These are phyloP conservation scores for Mycena galopus DNA, from an alignment of 768 basidiomycete genomes.

Conservation along the genomic window DNA sequence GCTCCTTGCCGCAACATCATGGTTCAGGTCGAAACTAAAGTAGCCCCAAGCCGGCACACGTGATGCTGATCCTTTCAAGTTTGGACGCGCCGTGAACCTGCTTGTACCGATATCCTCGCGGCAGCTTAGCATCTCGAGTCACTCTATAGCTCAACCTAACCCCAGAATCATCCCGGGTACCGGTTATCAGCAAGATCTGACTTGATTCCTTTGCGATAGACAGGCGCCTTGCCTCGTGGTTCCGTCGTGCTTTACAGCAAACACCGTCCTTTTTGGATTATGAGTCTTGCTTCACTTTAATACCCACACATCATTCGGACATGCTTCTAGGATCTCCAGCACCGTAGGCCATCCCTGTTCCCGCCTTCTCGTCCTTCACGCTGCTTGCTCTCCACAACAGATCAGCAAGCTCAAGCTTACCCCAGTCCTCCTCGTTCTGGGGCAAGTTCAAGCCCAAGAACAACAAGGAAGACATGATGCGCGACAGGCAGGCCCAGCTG, in stretches of 20 bases:
- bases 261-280: slow-evolving; percentile 44
- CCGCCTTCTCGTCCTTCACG: slow-evolving; percentile 45
- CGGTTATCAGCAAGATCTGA: slow-evolving; percentile 22
- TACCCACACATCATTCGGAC: slow-evolving; percentile 44
- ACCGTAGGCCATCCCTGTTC: slow-evolving; percentile 58
- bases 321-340: slow-evolving; percentile 91
- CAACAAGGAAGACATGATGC: slow-evolving; percentile 74
- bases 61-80: neutral
- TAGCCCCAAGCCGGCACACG: neutral
- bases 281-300: slow-evolving; percentile 43
- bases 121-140: neutral
- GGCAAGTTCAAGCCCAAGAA: slow-evolving; percentile 80
- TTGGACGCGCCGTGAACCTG: neutral
- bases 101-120: neutral
- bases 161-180: neutral
- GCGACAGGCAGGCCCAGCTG: slow-evolving; percentile 69
- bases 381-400: slow-evolving; percentile 61
- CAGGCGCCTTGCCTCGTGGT: slow-evolving; percentile 69
- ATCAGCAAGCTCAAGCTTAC: slow-evolving; percentile 73
- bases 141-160: neutral
- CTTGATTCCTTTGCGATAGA: slow-evolving; percentile 20
- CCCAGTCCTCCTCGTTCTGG: slow-evolving; percentile 67
- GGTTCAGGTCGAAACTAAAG: neutral
- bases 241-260: slow-evolving; percentile 54
- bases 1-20: slow-evolving; percentile 18